Evolutionary conservation across 305 asterid species (phyloP).

Genomic region (Fraxinus sp.): DNA sequence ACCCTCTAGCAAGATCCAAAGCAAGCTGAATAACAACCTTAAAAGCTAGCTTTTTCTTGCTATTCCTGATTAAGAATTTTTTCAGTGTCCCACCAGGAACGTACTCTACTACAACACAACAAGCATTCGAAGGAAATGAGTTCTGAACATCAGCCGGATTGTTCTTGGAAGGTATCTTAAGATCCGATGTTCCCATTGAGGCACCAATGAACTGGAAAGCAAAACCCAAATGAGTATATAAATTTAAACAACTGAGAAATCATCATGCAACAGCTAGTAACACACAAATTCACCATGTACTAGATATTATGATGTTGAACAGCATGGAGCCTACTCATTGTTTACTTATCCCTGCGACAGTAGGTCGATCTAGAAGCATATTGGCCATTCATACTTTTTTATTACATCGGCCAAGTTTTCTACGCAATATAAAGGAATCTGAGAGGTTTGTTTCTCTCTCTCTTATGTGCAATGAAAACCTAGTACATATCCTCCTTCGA

Average conservation of each 20-base stretch:
- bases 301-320: not conserved
- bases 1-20: slow-evolving; percentile 55
- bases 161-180: slow-evolving; percentile 39
- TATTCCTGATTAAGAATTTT: slow-evolving; percentile 38
- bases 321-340: not conserved
- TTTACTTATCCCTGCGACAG: not conserved
- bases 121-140: slow-evolving; percentile 43
- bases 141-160: slow-evolving; percentile 26
- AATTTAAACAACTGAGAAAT: not conserved
- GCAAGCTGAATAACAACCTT: slow-evolving; percentile 43
- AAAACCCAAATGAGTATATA: not conserved
- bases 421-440: not conserved
- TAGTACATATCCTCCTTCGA: not conserved
- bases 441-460: not conserved
- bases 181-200: slow-evolving; percentile 47
- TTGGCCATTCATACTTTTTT: not conserved
- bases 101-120: slow-evolving; percentile 53
- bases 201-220: slow-evolving; percentile 43
- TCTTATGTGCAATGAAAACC: not conserved
- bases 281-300: not conserved
- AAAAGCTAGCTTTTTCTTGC: slow-evolving; percentile 39
- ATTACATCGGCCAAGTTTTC: not conserved
- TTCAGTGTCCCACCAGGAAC: slow-evolving; percentile 43
- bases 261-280: not conserved
- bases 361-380: not conserved